phyloP scores from a whole-genome alignment of 2,329 filamentous ascomycete genomes.

The Lasiodiplodia gonubiensis region DNA sequence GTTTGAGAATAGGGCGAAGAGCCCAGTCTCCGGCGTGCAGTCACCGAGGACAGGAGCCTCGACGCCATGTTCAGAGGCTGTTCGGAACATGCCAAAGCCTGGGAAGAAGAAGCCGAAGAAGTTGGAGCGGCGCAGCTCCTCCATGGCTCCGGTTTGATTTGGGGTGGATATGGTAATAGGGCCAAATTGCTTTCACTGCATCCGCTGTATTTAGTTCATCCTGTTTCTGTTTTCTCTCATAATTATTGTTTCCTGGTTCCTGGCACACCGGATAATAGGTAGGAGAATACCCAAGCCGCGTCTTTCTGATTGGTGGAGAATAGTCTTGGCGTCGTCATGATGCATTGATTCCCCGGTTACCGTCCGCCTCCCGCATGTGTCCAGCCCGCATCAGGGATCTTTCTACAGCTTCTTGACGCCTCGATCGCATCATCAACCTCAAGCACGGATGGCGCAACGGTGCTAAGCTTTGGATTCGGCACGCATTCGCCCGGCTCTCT shows the following conservation, averaged over 20 bases:
- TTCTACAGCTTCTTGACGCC: not conserved
- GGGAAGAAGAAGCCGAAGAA: conserved; percentile 48
- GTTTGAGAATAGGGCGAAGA: conserved; percentile 15
- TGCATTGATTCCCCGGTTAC: not conserved
- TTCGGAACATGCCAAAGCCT: conserved; percentile 18
- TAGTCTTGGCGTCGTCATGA: conserved; percentile 15
- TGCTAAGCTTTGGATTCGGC: not conserved
- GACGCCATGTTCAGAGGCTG: not conserved
- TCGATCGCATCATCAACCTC: not conserved
- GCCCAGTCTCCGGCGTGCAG: not conserved
- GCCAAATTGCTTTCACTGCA: not conserved
- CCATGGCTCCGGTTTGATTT: not conserved
- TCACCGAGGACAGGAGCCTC: conserved; percentile 6
- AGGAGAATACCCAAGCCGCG: conserved; percentile 3
- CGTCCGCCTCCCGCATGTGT: conserved; percentile 9
- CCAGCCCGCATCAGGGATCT: not conserved
- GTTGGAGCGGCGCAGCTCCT: conserved; percentile 38
- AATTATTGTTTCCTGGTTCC: not conserved
- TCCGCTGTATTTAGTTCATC: not conserved
- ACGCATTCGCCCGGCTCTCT: conserved; percentile 1
- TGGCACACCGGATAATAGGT: conserved; percentile 5
- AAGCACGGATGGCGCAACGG: not conserved
- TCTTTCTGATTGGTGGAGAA: conserved; percentile 20
- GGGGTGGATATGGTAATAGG: not conserved
- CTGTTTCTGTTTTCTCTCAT: not conserved